These are phyloP conservation scores for Fusarium nodosum DNA, from an alignment of 2,329 filamentous ascomycete species.

Conservation along the genomic window DNA sequence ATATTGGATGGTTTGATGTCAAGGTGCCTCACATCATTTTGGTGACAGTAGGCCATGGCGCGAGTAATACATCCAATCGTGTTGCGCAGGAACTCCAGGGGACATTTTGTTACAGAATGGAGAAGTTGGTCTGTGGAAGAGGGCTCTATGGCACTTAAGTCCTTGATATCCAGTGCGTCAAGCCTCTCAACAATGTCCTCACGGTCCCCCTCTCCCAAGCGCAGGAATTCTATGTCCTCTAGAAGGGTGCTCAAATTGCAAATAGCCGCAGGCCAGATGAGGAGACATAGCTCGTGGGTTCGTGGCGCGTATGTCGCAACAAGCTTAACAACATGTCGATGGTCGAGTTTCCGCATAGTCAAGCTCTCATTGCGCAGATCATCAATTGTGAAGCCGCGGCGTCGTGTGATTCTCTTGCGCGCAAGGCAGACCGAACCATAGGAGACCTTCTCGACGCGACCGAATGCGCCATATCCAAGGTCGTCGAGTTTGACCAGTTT, in stretches of 20 bases:
- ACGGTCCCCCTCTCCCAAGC: constrained; percentile 56
- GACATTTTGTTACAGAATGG: constrained; percentile 50
- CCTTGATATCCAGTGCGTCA: constrained; percentile 55
- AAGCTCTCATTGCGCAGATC: constrained; percentile 61
- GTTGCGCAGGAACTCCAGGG: constrained; percentile 59
- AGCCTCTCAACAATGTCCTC: constrained; percentile 59
- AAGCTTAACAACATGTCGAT: constrained; percentile 63
- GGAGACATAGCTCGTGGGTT: constrained; percentile 58
- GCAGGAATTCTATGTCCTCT: constrained; percentile 59
- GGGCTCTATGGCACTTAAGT: constrained; percentile 55
- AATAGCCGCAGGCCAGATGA: constrained; percentile 63
- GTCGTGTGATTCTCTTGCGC: constrained; percentile 59
- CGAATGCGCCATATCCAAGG: constrained; percentile 61
- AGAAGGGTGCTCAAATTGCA: constrained; percentile 61
- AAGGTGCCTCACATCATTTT: constrained; percentile 60
- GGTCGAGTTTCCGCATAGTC: constrained; percentile 63
- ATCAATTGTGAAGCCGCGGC: constrained; percentile 57
- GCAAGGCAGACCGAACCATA: constrained; percentile 60
- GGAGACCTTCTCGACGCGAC: constrained; percentile 60
- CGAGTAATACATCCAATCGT: constrained; percentile 62
- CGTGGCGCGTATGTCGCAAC: constrained; percentile 62
- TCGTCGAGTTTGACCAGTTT: constrained; percentile 52
- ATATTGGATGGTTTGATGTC: constrained; percentile 65
- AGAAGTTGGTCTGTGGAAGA: constrained; percentile 38
- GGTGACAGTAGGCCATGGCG: constrained; percentile 59